A percentile compares a stretch with the other conserved stretches of the same genome.
These are phyloP conservation scores for Musa troglodytarum DNA, from an alignment of 176 grass and related monocot genomes.

Conservation along the genomic window DNA sequence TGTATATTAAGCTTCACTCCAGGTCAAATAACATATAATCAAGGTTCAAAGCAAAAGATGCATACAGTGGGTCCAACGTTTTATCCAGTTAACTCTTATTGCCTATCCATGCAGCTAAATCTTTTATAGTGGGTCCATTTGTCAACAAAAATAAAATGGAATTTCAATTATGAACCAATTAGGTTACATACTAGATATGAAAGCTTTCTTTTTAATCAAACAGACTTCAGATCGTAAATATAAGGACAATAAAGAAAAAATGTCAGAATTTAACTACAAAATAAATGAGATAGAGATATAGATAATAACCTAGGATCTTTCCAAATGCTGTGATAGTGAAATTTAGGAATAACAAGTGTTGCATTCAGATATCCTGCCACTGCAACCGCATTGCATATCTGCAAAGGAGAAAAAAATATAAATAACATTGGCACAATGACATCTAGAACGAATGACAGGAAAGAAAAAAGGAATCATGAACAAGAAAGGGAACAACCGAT, in stretches of 20 bases:
- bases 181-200: not conserved
- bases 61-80: not conserved
- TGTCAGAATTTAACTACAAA: not conserved
- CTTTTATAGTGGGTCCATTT: too few species aligned
- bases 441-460: not conserved
- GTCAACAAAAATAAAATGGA: not conserved
- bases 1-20: not conserved
- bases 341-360: conserved; percentile 89
- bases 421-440: conserved; percentile 14
- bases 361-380: conserved; percentile 97
- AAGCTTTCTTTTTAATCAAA: not conserved
- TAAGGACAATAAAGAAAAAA: not conserved
- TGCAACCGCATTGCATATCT: conserved; percentile 99
- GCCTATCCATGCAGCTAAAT: not conserved
- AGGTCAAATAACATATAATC: not conserved
- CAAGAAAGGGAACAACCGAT: conserved; percentile 46
- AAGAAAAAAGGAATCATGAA: conserved; percentile 8
- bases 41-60: not conserved
- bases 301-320: conserved; percentile 80
- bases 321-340: conserved; percentile 99
- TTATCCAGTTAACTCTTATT: not conserved
- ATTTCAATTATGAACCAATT: not conserved
- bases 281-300: not conserved
- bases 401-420: conserved; percentile 27
- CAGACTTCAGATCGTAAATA: not conserved